phyloP scores from a whole-genome alignment of 306 rosid species.

The Cucurbita moschata region DNA sequence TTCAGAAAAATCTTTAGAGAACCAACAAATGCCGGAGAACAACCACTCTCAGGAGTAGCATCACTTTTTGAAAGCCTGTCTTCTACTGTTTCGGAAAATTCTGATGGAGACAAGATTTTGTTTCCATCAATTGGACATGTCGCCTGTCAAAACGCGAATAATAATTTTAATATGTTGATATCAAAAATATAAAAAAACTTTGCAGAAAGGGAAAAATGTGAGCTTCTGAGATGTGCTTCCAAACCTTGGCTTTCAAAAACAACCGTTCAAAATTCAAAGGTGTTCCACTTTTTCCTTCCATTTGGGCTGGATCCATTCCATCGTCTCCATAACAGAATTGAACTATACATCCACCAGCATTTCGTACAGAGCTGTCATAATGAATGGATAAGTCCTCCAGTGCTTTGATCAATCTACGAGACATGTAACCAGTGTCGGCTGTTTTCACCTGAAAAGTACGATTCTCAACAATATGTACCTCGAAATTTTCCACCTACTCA shows the following conservation, averaged over 20 bases:
- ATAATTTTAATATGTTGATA: not conserved
- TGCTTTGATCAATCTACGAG: conserved; percentile 80
- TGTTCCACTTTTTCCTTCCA: conserved; percentile 84
- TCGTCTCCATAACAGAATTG: conserved; percentile 93
- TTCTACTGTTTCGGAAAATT: conserved; percentile 34
- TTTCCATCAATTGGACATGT: conserved; percentile 44
- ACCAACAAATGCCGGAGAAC: conserved; percentile 35
- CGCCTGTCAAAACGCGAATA: conserved; percentile 32
- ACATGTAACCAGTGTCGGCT: conserved; percentile 96
- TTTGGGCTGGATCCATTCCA: conserved; percentile 86
- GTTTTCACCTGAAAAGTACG: conserved; percentile 67
- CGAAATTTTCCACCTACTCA: not conserved
- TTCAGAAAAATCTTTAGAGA: conserved; percentile 46
- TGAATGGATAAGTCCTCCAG: conserved; percentile 74
- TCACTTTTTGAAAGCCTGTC: conserved; percentile 42
- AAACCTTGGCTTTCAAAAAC: conserved; percentile 66
- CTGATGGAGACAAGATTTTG: conserved; percentile 45
- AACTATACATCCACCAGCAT: conserved; percentile 56
- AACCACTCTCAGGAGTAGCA: conserved; percentile 38
- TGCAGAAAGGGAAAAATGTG: not conserved
- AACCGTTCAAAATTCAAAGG: conserved; percentile 74
- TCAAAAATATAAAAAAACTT: not conserved
- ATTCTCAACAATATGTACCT: conserved; percentile 7
- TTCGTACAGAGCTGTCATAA: conserved; percentile 76
- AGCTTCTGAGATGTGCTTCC: conserved; percentile 8